Base-by-base conservation (phyloP, 164 flowering plant species). In the Aristolochia californica region DNA sequence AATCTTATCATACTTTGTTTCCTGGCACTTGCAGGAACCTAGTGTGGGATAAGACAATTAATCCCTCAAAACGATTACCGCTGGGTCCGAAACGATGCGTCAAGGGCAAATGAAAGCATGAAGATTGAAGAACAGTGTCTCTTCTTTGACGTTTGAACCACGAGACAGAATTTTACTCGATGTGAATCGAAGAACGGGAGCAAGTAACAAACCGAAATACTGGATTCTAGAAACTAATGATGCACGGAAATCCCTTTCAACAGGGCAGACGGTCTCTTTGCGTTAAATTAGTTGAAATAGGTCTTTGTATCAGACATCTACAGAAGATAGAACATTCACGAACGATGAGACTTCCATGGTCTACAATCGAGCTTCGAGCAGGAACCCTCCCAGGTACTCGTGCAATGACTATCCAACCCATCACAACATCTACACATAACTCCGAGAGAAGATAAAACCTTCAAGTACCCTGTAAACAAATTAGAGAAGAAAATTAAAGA, bases 281-380 rank as follows among this genome's bases (percentile, higher is more conserved):
- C 15, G 49, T 17, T 4, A n/a, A 17, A 20, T 47, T 5, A 20
- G 49, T 47, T 47, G 49, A 4, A 5, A 47, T n/a, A 47, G 21
- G n/a, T 23, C 1, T 22, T 22, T 13, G 1, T 22, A 13, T 50
- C 8, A 17, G 16, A 23, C 23, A 22, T 50, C 27, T 50, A 22
- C 27, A 22, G 27, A 20, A 23, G 7, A 14, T 13, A 17, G 10
- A 11, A 23, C 26, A 17, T 1, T 50, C 54, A 50, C 13, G 0
- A 26, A 27, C 23, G 17, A 43, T 49, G 48, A 38, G 38, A 61
- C 62, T 73, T 80, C 83, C 83, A 80, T 0, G 83, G 78, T 12
- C 52, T 55, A 24, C 83, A 80, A 30, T 70, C 68, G 60, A 77
- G 65, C 0, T 80, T 65, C n/a, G 66, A 20, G 64, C 83, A 80